Percentiles rank a stretch among this genome's conserved stretches.
phyloP scores from a whole-genome alignment of 495 filamentous ascomycete genomes.

The Penicillium arizonense region DNA sequence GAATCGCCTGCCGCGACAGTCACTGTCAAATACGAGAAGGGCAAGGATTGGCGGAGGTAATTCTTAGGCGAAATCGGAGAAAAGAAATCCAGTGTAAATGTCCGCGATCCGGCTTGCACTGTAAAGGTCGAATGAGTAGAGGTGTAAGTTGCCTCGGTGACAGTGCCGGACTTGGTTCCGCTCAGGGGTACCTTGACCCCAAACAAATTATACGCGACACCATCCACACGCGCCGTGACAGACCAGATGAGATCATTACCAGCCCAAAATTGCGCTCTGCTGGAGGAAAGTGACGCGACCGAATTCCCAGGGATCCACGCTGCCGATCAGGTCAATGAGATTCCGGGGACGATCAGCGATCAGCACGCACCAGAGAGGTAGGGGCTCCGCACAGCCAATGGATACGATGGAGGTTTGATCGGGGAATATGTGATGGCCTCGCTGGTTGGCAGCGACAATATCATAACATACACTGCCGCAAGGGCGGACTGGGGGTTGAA shows the following conservation, averaged over 20 bases:
- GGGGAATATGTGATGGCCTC: constrained; percentile 29
- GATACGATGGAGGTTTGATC: constrained; percentile 39
- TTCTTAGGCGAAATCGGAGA: constrained; percentile 81
- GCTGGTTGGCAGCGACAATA: constrained; percentile 4
- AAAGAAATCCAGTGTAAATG: constrained; percentile 56
- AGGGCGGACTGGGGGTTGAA: not conserved
- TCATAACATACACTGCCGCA: not conserved
- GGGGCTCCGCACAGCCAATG: constrained; percentile 40
- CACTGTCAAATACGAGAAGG: constrained; percentile 74
- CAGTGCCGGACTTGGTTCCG: constrained; percentile 26
- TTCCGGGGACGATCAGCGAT: not conserved
- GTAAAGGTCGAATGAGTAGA: constrained; percentile 40
- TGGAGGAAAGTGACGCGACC: constrained; percentile 28
- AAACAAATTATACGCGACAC: constrained; percentile 42
- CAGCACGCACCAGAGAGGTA: constrained; percentile 34
- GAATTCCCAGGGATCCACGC: constrained; percentile 45
- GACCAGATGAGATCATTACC: constrained; percentile 41
- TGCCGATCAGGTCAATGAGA: constrained; percentile 15
- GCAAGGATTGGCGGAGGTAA: constrained; percentile 73
- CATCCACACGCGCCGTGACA: constrained; percentile 43
- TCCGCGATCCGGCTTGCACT: constrained; percentile 31
- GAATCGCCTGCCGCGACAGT: constrained; percentile 39
- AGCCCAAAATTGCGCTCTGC: constrained; percentile 45
- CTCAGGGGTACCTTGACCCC: constrained; percentile 27
- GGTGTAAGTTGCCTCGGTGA: constrained; percentile 36